These are phyloP conservation scores for Trichoderma pleuroti DNA, from an alignment of 2,329 filamentous ascomycete species.

Conservation along the genomic window DNA sequence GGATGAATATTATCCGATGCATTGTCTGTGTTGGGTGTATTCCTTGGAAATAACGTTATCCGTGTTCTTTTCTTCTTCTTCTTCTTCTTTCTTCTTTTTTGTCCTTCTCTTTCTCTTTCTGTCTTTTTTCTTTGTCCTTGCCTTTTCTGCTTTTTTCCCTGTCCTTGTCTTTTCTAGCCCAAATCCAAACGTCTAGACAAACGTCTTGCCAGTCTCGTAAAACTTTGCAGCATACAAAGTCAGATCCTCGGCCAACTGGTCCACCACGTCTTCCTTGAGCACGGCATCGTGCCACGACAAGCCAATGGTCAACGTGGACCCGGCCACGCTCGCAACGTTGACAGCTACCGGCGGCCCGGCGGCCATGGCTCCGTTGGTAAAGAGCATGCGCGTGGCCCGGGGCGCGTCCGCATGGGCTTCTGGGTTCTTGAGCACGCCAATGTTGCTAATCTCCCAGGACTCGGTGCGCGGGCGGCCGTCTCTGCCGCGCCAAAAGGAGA, in stretches of 20 bases:
- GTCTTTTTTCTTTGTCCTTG: not conserved
- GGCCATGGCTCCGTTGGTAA: slow-evolving; percentile 47
- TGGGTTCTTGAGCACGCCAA: slow-evolving; percentile 40
- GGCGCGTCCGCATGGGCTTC: not conserved
- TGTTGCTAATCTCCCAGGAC: slow-evolving; percentile 53
- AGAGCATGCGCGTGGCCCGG: slow-evolving; percentile 39
- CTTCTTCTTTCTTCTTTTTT: too few species aligned
- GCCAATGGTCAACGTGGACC: slow-evolving; percentile 39
- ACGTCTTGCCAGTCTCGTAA: slow-evolving; percentile 27
- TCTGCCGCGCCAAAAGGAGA: slow-evolving; percentile 38
- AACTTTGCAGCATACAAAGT: slow-evolving; percentile 20
- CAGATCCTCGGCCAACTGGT: slow-evolving; percentile 39
- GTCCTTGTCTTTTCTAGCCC: not conserved
- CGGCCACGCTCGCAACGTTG: slow-evolving; percentile 46
- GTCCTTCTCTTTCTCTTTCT: too few species aligned
- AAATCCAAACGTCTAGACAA: not conserved
- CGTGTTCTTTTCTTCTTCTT: not conserved
- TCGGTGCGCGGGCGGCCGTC: slow-evolving; percentile 40
- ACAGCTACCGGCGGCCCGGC: slow-evolving; percentile 42
- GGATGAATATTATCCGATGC: not conserved
- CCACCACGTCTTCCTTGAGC: slow-evolving; percentile 38
- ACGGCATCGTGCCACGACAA: slow-evolving; percentile 48
- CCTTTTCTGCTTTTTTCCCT: not conserved
- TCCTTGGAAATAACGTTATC: not conserved
- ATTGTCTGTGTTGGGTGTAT: not conserved